Conservation (phyloP, 495 filamentous ascomycete species). For the Annulohypoxylon nitens region DNA sequence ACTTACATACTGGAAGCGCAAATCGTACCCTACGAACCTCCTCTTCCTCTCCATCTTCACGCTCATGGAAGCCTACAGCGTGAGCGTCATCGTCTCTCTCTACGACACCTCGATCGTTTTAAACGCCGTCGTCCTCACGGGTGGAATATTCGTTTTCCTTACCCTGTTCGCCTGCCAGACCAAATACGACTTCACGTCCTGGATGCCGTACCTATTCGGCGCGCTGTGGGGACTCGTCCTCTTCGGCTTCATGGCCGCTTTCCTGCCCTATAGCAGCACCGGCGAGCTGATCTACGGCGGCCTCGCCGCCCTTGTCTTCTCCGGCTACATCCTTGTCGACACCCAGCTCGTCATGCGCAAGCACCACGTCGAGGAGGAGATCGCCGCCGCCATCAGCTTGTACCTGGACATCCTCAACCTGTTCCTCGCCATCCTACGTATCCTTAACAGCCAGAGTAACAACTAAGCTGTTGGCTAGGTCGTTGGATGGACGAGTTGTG, state of each 20-base stretch:
- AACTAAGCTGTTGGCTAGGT: slow-evolving; percentile 65
- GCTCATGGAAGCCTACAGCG: slow-evolving; percentile 89
- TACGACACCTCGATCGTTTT: slow-evolving; percentile 85
- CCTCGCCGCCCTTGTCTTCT: slow-evolving; percentile 86
- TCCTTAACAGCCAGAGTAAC: slow-evolving; percentile 88
- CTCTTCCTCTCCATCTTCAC: slow-evolving; percentile 95
- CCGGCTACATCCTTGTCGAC: slow-evolving; percentile 93
- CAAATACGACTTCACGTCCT: slow-evolving; percentile 96
- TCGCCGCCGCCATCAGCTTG: slow-evolving; percentile 92
- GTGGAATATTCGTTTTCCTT: slow-evolving; percentile 91
- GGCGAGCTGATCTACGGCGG: slow-evolving; percentile 87
- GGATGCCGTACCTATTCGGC: slow-evolving; percentile 96
- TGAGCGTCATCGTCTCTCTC: slow-evolving; percentile 91
- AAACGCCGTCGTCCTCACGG: slow-evolving; percentile 89
- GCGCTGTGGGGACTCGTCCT: slow-evolving; percentile 89
- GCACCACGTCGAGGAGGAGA: slow-evolving; percentile 99
- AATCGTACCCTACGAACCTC: slow-evolving; percentile 95
- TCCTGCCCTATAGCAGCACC: slow-evolving; percentile 83
- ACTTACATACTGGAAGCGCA: slow-evolving; percentile 97
- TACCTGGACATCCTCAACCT: slow-evolving; percentile 98
- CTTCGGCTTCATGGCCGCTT: slow-evolving; percentile 89
- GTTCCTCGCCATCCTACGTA: slow-evolving; percentile 91
- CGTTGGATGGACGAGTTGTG: not conserved
- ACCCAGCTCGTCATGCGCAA: slow-evolving; percentile 95
- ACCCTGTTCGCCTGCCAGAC: slow-evolving; percentile 97